These are phyloP conservation scores for Spathaspora arborariae DNA, from an alignment of 805 yeast genomes.

Conservation along the genomic window DNA sequence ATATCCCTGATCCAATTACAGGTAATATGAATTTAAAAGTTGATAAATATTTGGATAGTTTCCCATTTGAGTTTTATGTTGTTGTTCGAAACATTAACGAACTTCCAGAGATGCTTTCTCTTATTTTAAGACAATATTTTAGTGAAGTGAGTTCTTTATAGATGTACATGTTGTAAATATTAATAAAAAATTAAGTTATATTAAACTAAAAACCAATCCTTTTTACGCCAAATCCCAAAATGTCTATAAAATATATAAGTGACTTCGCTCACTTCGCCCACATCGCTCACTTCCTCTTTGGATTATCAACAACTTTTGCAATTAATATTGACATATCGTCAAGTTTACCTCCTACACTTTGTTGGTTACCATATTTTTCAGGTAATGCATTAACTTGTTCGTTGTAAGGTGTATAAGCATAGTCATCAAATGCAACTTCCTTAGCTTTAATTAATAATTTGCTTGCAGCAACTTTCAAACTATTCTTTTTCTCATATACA, in stretches of 20 bases:
- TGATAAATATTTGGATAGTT: conserved; percentile 80
- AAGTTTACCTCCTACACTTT: conserved; percentile 49
- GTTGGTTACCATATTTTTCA: conserved; percentile 19
- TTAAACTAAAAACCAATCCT: neutral
- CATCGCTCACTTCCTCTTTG: neutral
- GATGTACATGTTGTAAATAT: conserved; percentile 2
- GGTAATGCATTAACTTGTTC: conserved; percentile 46
- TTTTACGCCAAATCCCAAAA: conserved; percentile 2
- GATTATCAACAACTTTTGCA: conserved; percentile 33
- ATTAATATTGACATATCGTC: conserved; percentile 53
- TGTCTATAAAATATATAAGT: neutral
- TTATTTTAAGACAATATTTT: conserved; percentile 89
- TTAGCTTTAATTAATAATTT: conserved; percentile 42
- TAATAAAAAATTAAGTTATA: neutral
- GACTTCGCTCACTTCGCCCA: neutral
- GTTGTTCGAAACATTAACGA: conserved; percentile 87
- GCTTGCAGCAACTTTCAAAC: conserved; percentile 37
- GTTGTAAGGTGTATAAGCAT: conserved; percentile 51
- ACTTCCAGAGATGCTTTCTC: conserved; percentile 85
- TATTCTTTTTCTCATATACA: conserved; percentile 22
- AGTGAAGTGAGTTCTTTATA: conserved; percentile 45
- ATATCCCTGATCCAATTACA: conserved; percentile 55
- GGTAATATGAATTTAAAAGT: conserved; percentile 77
- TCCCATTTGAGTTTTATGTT: conserved; percentile 96
- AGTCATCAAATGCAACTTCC: conserved; percentile 49